Evolutionary conservation across 805 yeast species (phyloP), one percentile per base, ranked within the genome.

Genomic region (Lachancea quebecensis): DNA sequence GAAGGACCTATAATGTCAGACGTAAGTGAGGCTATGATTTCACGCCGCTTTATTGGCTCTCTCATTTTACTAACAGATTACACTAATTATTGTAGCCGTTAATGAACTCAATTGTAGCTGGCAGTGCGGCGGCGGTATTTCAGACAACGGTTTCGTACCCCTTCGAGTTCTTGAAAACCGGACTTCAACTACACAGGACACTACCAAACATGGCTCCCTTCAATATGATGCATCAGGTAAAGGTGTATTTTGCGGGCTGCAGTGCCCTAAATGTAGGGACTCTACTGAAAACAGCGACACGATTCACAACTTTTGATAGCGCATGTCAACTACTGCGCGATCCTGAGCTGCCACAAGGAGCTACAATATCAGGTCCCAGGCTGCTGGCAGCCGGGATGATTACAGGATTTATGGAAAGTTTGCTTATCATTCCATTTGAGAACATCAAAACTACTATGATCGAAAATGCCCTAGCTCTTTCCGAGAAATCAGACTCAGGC

Each of bases 381-480:
- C 74, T 87, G 35, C 85, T 87, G 7, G 79, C 85, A 47, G 96
- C 96, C 3, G 96, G 95, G 9, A 72, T 74, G 1, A 75, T 87
- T 69, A 85, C 95, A 4, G 98, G 95, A 2, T 72, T 84, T 46
- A 67, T 82, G 37, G 98, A 93, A 62, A 81, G 95, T 2, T 51
- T 89, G 30, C 77, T 85, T 73, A 78, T 91, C 17, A 85, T 93
- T 15, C 99, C 98, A 0, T 90, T 91, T 61, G 99, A 91, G 58
- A 85, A 82, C 57, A 72, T 88, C 52, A 88, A 88, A 59, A 81
- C 85, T 2, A 73, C 83, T 8, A 77, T 85, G 85, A 81, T 88
- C 49, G 95, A 87, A 56, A 81, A 83, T 58, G 71, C 81, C 40
- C 54, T 74, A 59, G 57, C 64, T 18, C 54, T 54, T 4, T 14